Conservation (phyloP, 495 filamentous ascomycete genomes). For the Aspergillus steynii region DNA sequence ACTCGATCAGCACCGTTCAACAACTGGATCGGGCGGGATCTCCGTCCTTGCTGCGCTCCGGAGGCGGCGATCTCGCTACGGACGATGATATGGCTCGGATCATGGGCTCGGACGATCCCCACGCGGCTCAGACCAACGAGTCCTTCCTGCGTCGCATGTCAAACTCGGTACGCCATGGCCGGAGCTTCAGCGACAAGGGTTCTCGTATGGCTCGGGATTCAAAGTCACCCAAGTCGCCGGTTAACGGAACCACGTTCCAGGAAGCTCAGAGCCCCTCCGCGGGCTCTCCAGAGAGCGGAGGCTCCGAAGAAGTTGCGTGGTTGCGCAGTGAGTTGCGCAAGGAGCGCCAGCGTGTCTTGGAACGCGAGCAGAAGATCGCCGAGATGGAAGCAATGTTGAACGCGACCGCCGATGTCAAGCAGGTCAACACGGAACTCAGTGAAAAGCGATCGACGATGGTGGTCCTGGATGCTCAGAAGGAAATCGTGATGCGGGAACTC, state of each 20-base stretch:
- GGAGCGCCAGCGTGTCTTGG: constrained; percentile 75
- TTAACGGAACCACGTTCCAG: constrained; percentile 57
- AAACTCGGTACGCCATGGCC: constrained; percentile 89
- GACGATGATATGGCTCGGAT: constrained; percentile 90
- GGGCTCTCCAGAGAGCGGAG: constrained; percentile 51
- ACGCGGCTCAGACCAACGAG: constrained; percentile 42
- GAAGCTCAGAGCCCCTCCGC: constrained; percentile 77
- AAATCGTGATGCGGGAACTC: constrained; percentile 91
- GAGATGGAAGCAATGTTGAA: constrained; percentile 76
- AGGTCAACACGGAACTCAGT: constrained; percentile 78
- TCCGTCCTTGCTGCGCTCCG: constrained; percentile 74
- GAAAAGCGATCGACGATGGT: constrained; percentile 97
- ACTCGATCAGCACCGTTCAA: constrained; percentile 53
- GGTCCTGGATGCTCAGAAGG: constrained; percentile 90
- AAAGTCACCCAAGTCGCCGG: constrained; percentile 73
- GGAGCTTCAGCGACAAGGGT: constrained; percentile 78
- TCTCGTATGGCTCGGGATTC: constrained; percentile 46
- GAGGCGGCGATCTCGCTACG: constrained; percentile 78
- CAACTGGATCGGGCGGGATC: constrained; percentile 49
- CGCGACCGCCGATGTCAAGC: constrained; percentile 76
- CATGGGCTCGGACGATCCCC: constrained; percentile 66
- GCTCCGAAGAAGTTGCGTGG: constrained; percentile 68
- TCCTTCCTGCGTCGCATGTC: constrained; percentile 87
- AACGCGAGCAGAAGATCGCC: constrained; percentile 74
- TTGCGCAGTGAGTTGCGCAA: constrained; percentile 77